Percentiles rank a stretch among this genome's conserved stretches.
These are phyloP conservation scores for Syzygium aqueum DNA, from an alignment of 345 rosid genomes.

Conservation along the genomic window DNA sequence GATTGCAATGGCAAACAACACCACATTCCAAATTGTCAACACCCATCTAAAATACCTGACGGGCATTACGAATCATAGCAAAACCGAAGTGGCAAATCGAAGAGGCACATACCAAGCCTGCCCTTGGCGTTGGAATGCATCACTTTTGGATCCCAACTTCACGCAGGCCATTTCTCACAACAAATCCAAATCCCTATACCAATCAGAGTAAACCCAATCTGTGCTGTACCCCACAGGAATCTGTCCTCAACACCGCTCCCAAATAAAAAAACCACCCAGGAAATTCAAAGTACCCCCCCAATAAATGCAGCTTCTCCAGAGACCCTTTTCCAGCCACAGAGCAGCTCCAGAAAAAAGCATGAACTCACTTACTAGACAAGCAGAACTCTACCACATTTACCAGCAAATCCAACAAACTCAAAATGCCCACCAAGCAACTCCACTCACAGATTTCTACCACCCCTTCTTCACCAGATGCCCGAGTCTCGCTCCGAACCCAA, in stretches of 20 bases:
- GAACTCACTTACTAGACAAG: background rate
- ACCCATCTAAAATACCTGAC: background rate
- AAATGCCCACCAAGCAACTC: background rate
- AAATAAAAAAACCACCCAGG: background rate
- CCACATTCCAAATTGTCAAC: background rate
- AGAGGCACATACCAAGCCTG: slow-evolving; percentile 76
- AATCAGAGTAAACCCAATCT: background rate
- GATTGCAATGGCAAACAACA: background rate
- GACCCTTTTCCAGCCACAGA: background rate
- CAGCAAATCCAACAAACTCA: background rate
- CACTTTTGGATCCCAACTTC: slow-evolving; percentile 90
- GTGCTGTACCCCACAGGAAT: background rate
- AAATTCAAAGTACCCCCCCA: background rate
- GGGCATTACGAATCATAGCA: background rate
- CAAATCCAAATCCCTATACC: background rate
- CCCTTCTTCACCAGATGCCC: background rate
- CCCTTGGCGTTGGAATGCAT: slow-evolving; percentile 91
- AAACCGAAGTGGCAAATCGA: too few relatives aligned
- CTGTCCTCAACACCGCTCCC: background rate
- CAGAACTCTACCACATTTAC: background rate
- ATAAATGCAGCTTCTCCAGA: background rate
- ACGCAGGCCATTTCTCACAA: slow-evolving; percentile 59
- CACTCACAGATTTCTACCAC: background rate
- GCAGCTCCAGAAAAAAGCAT: background rate
- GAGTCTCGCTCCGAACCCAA: background rate